Evolutionary conservation across 1,139 yeast species (phyloP).

Genomic region (Zygosaccharomyces sapae): DNA sequence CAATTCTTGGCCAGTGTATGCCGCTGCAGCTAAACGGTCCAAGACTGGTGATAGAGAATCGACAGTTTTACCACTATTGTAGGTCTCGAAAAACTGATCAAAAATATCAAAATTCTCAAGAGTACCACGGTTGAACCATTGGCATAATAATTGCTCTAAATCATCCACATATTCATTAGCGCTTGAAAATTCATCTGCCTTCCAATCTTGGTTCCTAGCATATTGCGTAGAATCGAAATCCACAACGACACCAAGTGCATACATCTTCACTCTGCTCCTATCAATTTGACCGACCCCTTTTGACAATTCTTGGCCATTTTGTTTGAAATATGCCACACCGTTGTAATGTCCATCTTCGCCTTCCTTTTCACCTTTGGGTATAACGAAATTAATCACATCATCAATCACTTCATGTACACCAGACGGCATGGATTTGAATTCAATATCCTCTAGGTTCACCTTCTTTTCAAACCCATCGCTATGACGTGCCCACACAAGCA

Average conservation of each 20-base stretch:
- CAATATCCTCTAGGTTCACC: conserved; percentile 44
- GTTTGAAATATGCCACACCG: conserved; percentile 50
- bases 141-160: conserved; percentile 43
- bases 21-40: conserved; percentile 14
- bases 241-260: conserved; percentile 59
- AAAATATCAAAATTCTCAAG: conserved; percentile 26
- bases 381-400: conserved; percentile 54
- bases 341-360: conserved; percentile 25
- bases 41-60: conserved; percentile 21
- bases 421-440: conserved; percentile 73
- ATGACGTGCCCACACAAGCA: conserved; percentile 27
- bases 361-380: conserved; percentile 35
- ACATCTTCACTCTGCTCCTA: conserved; percentile 58
- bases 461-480: conserved; percentile 14
- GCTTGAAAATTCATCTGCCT: conserved; percentile 49
- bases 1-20: conserved; percentile 2
- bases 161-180: conserved; percentile 55
- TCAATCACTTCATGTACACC: conserved; percentile 62
- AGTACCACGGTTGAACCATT: conserved; percentile 28
- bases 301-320: conserved; percentile 36
- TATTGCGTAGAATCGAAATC: conserved; percentile 36
- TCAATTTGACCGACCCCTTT: conserved; percentile 34
- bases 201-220: conserved; percentile 39
- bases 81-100: conserved; percentile 36
- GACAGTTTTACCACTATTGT: conserved; percentile 19